These are phyloP conservation scores for Colletotrichum coccodes DNA, from an alignment of 2,329 filamentous ascomycete species.

Conservation along the genomic window DNA sequence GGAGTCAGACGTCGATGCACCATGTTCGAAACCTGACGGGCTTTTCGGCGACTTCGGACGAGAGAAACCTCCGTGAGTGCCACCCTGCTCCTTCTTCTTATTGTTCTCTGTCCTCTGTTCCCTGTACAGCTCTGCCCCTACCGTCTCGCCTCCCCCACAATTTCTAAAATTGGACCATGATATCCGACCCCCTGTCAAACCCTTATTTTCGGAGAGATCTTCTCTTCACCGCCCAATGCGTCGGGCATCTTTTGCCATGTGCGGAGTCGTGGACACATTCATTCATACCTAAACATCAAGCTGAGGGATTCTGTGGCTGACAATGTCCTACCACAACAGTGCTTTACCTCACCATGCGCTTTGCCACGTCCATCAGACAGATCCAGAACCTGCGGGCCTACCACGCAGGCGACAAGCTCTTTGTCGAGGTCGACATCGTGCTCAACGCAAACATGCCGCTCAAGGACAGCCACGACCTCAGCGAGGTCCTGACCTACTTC, in stretches of 20 bases:
- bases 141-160: constrained; percentile 13
- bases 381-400: constrained; percentile 89
- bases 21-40: constrained; percentile 86
- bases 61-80: constrained; percentile 75
- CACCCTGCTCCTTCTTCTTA: background rate
- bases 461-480: constrained; percentile 83
- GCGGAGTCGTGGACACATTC: background rate
- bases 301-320: background rate
- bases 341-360: constrained; percentile 92
- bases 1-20: constrained; percentile 77
- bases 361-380: constrained; percentile 86
- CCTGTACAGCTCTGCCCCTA: background rate
- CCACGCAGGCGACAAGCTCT: constrained; percentile 86
- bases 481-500: constrained; percentile 83
- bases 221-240: background rate
- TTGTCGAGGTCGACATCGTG: constrained; percentile 84
- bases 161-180: constrained; percentile 15
- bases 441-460: constrained; percentile 80
- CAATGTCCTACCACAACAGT: constrained; percentile 49
- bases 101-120: background rate
- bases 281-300: background rate
- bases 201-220: background rate
- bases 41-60: constrained; percentile 80
- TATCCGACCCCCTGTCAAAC: background rate
- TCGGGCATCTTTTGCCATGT: background rate